Evolutionary conservation across 495 filamentous ascomycete genomes (phyloP).

Genomic region (Penicillium turbatum): DNA sequence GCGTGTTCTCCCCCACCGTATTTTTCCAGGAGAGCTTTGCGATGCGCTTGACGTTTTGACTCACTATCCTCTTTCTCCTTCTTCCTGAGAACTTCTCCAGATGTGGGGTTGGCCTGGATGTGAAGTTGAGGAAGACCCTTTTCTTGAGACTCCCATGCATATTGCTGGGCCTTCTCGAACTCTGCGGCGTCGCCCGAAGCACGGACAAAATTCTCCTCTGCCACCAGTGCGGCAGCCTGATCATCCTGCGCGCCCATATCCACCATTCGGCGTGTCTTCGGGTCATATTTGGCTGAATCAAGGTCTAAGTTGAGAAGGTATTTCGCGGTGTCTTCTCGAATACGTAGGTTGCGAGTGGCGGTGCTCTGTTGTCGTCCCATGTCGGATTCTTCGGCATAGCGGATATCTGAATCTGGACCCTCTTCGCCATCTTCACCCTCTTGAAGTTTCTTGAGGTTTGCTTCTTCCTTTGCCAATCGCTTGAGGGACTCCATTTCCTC

Average conservation of each 20-base stretch:
- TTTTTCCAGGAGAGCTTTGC: slow-evolving; percentile 72
- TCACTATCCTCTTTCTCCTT: slow-evolving; percentile 69
- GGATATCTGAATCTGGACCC: slow-evolving; percentile 58
- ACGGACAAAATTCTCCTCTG: slow-evolving; percentile 89
- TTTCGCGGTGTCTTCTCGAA: slow-evolving; percentile 97
- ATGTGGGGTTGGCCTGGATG: slow-evolving; percentile 93
- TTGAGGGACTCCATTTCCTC: slow-evolving; percentile 81
- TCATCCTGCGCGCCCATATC: slow-evolving; percentile 80
- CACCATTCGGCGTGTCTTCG: slow-evolving; percentile 92
- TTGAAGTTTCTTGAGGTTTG: slow-evolving; percentile 42
- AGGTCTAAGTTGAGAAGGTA: slow-evolving; percentile 92
- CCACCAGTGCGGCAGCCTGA: slow-evolving; percentile 80
- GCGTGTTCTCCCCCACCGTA: slow-evolving; percentile 75
- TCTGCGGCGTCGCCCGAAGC: slow-evolving; percentile 91
- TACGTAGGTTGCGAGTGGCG: slow-evolving; percentile 80
- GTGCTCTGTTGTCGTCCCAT: slow-evolving; percentile 90
- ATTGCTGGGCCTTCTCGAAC: slow-evolving; percentile 82
- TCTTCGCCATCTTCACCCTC: slow-evolving; percentile 53
- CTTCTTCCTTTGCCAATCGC: slow-evolving; percentile 45
- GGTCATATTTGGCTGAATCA: slow-evolving; percentile 96
- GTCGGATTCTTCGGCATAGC: slow-evolving; percentile 94
- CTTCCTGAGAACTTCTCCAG: slow-evolving; percentile 76
- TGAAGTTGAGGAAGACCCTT: slow-evolving; percentile 70
- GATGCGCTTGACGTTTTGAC: slow-evolving; percentile 59
- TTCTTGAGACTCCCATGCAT: slow-evolving; percentile 96